Conservation (phyloP, 495 filamentous ascomycete genomes). For the Neurospora pannonica region DNA sequence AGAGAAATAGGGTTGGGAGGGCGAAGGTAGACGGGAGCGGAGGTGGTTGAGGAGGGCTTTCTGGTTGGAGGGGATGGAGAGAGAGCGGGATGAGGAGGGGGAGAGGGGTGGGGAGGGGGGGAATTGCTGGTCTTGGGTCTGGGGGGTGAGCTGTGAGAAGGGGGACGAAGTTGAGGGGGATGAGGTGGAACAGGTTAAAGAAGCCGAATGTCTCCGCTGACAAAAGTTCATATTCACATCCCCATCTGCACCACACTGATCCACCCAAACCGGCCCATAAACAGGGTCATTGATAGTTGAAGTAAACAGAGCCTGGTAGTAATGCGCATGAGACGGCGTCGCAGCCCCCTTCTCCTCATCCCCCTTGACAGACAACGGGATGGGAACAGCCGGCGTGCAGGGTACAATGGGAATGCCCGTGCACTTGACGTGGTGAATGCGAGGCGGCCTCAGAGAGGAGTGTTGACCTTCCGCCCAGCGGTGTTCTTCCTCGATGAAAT, state of each 20-base stretch:
- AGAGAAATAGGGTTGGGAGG: background rate
- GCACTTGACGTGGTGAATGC: conserved; percentile 35
- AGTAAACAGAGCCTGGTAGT: background rate
- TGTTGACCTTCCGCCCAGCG: conserved; percentile 38
- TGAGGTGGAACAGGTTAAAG: background rate
- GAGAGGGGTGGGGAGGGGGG: background rate
- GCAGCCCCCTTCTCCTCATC: background rate
- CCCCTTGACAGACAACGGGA: background rate
- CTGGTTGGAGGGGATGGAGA: background rate
- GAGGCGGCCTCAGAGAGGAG: conserved; percentile 27
- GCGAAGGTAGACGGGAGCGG: background rate
- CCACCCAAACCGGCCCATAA: conserved; percentile 43
- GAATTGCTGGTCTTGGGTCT: background rate
- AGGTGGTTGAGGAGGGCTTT: background rate
- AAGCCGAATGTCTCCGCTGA: background rate
- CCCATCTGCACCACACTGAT: conserved; percentile 38
- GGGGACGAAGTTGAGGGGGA: background rate
- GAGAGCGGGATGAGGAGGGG: background rate
- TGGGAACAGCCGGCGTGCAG: background rate
- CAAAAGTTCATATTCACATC: conserved; percentile 37
- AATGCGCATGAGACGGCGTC: background rate
- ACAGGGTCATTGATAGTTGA: conserved; percentile 19
- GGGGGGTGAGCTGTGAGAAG: background rate
- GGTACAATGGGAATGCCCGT: conserved; percentile 47
- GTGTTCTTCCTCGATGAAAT: conserved; percentile 39